Conservation (phyloP, 177 flowering plant genomes). For the Vitis hybrid region DNA sequence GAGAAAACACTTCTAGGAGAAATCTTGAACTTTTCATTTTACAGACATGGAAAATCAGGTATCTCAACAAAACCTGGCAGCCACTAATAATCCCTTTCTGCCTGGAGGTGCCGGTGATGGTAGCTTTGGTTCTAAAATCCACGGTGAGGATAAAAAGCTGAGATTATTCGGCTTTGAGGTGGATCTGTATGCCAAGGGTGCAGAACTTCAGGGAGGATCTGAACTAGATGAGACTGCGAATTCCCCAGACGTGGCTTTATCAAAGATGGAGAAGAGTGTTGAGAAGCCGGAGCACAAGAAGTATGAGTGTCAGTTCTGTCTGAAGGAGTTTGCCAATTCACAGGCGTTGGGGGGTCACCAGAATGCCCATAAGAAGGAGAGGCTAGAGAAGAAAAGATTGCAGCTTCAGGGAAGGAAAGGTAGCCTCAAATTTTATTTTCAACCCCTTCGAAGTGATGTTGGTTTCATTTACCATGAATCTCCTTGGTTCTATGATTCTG, state of each 20-base stretch:
- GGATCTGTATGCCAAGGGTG: neutral
- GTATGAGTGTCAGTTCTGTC: conserved; percentile 6
- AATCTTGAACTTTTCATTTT: neutral
- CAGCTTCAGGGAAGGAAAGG: conserved; percentile 1
- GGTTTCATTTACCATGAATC: neutral
- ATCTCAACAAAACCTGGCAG: neutral
- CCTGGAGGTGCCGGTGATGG: neutral
- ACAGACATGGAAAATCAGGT: neutral
- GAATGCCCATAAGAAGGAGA: conserved; percentile 6
- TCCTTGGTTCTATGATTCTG: neutral
- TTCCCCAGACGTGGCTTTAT: neutral
- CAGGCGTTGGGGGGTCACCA: conserved; percentile 12
- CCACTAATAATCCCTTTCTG: neutral
- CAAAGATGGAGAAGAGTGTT: neutral
- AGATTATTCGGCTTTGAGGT: conserved; percentile 6
- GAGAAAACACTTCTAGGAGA: neutral
- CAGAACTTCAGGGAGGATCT: neutral
- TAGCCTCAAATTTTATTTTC: neutral
- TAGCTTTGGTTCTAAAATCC: neutral
- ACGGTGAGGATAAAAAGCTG: neutral
- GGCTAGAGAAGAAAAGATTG: conserved; percentile 8
- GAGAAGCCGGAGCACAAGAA: conserved; percentile 1
- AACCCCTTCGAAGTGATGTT: neutral
- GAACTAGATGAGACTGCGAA: conserved; percentile 2
- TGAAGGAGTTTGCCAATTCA: neutral